These are phyloP conservation scores for Fraxinus angustifolia DNA, from an alignment of 305 asterid genomes.

Conservation along the genomic window DNA sequence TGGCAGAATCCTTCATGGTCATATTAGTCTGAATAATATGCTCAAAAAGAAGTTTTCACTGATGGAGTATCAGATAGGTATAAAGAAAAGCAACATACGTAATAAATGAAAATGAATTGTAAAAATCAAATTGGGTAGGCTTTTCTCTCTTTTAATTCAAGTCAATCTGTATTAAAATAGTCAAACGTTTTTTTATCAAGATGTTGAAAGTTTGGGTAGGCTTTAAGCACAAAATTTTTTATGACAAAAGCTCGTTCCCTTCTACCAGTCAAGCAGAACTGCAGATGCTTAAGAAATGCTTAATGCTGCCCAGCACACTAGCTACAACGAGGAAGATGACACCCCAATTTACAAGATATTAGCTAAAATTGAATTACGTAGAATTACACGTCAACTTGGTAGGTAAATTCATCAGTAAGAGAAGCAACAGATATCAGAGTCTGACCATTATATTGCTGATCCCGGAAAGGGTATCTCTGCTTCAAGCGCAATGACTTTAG, in stretches of 20 bases:
- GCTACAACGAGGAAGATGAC: background rate
- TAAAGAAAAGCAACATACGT: background rate
- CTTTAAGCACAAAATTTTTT: background rate
- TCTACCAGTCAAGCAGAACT: background rate
- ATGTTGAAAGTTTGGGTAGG: background rate
- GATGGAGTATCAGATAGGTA: background rate
- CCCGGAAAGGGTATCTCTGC: constrained; percentile 67
- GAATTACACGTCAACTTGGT: background rate
- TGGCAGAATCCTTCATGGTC: background rate
- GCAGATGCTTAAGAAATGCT: background rate
- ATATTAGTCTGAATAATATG: background rate
- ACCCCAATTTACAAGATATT: background rate
- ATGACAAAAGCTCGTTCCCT: background rate
- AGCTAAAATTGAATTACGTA: background rate
- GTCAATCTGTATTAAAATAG: background rate
- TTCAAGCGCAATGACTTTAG: constrained; percentile 60
- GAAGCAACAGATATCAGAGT: constrained; percentile 21
- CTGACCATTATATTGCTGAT: constrained; percentile 51
- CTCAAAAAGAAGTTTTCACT: background rate
- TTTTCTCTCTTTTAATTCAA: background rate
- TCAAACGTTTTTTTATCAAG: background rate
- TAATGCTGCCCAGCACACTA: background rate
- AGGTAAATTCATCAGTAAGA: constrained; percentile 7
- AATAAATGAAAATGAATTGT: background rate
- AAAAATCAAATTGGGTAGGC: background rate